These are phyloP conservation scores for Linanthus parryae DNA, from an alignment of 148 eudicot genomes.

Conservation along the genomic window DNA sequence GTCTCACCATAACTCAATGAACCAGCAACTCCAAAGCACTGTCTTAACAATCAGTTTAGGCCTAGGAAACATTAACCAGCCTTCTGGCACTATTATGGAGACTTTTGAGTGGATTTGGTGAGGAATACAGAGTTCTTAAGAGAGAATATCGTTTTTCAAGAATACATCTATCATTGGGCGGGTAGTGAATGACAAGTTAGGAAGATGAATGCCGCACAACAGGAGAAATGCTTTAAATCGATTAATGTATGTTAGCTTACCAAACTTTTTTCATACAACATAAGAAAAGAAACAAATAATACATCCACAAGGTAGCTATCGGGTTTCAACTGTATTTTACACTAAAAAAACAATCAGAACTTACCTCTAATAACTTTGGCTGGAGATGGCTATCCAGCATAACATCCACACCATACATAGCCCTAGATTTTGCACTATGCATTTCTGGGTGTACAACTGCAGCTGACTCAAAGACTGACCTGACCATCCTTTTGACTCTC, in stretches of 20 bases:
- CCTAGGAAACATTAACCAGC: too few species aligned
- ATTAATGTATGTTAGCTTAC: background rate
- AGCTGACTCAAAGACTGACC: slow-evolving; percentile 84
- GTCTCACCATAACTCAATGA: too few species aligned
- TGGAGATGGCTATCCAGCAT: slow-evolving; percentile 73
- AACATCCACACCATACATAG: slow-evolving; percentile 94
- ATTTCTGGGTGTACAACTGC: slow-evolving; percentile 78
- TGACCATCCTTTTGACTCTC: slow-evolving; percentile 61
- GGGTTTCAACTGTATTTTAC: too few species aligned
- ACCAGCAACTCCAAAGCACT: too few species aligned
- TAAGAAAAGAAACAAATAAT: background rate
- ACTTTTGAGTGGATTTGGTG: too few species aligned
- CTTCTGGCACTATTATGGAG: too few species aligned
- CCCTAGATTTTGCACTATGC: slow-evolving; percentile 76
- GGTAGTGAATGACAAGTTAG: too few species aligned
- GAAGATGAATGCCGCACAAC: background rate
- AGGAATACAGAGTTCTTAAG: too few species aligned
- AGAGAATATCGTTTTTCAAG: too few species aligned
- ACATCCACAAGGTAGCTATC: too few species aligned
- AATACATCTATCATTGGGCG: too few species aligned
- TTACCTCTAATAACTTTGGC: slow-evolving; percentile 91
- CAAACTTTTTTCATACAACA: background rate
- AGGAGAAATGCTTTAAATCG: background rate
- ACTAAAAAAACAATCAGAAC: background rate
- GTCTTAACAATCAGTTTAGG: too few species aligned